Evolutionary conservation across 306 rosid genomes (phyloP).

Genomic region (Rosa chinensis): DNA sequence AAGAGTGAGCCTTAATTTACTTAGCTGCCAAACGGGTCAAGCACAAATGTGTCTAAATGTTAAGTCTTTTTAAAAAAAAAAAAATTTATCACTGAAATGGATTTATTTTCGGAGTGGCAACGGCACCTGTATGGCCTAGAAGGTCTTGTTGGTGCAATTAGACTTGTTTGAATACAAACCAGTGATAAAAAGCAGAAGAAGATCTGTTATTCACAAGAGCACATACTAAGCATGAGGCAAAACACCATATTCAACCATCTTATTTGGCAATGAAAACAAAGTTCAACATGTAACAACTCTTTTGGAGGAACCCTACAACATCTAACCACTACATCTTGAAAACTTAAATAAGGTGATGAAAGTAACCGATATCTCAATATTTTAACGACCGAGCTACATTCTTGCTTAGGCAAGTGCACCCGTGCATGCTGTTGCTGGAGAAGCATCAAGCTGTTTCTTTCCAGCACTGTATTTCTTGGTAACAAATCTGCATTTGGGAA

Average conservation of each 20-base stretch:
- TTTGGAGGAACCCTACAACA: constrained; percentile 25
- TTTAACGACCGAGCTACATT: constrained; percentile 12
- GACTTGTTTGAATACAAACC: constrained; percentile 4
- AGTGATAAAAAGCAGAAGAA: constrained; percentile 15
- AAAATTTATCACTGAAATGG: too few relatives aligned
- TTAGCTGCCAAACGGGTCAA: too few relatives aligned
- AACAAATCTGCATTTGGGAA: constrained; percentile 58
- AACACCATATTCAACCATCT: constrained; percentile 34
- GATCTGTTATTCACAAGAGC: constrained; percentile 2
- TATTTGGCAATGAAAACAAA: constrained; percentile 40
- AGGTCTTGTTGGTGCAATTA: background rate
- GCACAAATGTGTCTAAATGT: too few relatives aligned
- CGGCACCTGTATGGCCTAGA: background rate
- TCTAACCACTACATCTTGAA: constrained; percentile 21
- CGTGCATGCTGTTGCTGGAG: constrained; percentile 74
- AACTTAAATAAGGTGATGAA: constrained; percentile 17
- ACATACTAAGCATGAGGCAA: constrained; percentile 7
- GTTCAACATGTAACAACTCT: constrained; percentile 27
- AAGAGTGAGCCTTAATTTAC: too few relatives aligned
- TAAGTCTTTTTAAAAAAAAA: too few relatives aligned
- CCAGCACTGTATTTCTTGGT: constrained; percentile 81
- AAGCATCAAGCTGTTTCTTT: constrained; percentile 58
- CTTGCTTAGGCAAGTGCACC: constrained; percentile 70
- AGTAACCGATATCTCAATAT: constrained; percentile 28
- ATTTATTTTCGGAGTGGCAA: too few relatives aligned